These are phyloP conservation scores for Solidago caesia DNA, from an alignment of 129 eudicot species.

Conservation along the genomic window DNA sequence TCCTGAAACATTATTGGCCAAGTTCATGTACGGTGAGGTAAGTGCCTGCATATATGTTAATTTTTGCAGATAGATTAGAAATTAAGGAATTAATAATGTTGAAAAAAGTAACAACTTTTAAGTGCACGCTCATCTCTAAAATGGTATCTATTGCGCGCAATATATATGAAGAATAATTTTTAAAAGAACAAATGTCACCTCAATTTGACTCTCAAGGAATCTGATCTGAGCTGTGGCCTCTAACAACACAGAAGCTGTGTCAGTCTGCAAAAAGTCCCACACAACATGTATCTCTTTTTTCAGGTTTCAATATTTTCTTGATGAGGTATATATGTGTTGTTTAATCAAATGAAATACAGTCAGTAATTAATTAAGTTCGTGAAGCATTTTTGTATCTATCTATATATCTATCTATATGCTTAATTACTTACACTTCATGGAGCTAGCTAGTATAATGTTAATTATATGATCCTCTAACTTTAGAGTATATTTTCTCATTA, in stretches of 20 bases:
- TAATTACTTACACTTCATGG: slow-evolving; percentile 11
- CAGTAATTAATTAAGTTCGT: too few relatives aligned
- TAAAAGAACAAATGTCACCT: slow-evolving; percentile 49
- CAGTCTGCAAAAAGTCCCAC: slow-evolving; percentile 86
- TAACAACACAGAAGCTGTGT: slow-evolving; percentile 93
- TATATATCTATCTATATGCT: too few relatives aligned
- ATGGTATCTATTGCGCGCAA: slow-evolving; percentile 25
- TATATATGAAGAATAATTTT: slow-evolving; percentile 1
- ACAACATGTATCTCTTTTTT: slow-evolving; percentile 15
- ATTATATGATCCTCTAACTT: not conserved
- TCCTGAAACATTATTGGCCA: slow-evolving; percentile 58
- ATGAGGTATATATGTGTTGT: not conserved
- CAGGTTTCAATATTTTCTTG: slow-evolving; percentile 15
- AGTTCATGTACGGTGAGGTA: slow-evolving; percentile 61
- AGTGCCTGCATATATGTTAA: slow-evolving; percentile 63
- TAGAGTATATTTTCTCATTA: not conserved
- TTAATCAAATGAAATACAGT: too few relatives aligned
- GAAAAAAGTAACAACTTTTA: slow-evolving; percentile 40
- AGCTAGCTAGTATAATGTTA: too few relatives aligned
- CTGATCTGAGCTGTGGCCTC: slow-evolving; percentile 89
- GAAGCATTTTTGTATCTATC: too few relatives aligned
- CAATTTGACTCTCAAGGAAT: slow-evolving; percentile 90
- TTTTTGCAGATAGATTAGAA: slow-evolving; percentile 15
- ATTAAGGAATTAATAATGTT: too few relatives aligned
- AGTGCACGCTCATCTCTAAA: slow-evolving; percentile 43